phyloP scores from a whole-genome alignment of 2,329 filamentous ascomycete genomes.

The Biscogniauxia marginata region DNA sequence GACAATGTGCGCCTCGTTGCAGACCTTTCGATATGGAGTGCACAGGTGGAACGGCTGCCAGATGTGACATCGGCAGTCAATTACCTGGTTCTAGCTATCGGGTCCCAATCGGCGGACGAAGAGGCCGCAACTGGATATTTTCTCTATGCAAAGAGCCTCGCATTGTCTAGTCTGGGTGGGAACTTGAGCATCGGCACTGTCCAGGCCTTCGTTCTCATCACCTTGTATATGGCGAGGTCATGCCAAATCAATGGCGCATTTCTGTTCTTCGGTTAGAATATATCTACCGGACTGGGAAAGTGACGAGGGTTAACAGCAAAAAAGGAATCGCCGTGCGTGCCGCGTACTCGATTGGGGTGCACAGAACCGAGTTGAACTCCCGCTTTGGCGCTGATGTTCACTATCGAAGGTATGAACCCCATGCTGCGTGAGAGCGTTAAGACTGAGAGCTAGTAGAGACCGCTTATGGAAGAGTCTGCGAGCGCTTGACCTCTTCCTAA shows the following conservation, averaged over 20 bases:
- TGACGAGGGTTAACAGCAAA: neutral
- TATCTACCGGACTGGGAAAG: neutral
- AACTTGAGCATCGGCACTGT: conserved; percentile 50
- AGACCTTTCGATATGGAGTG: conserved; percentile 44
- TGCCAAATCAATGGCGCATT: conserved; percentile 57
- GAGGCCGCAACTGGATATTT: conserved; percentile 45
- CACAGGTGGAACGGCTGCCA: conserved; percentile 31
- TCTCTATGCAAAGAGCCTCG: conserved; percentile 47
- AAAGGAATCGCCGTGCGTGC: conserved; percentile 49
- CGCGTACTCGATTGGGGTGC: conserved; percentile 52
- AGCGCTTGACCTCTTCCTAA: conserved; percentile 51
- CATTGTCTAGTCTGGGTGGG: conserved; percentile 43
- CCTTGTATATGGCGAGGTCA: conserved; percentile 53
- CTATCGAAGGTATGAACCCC: conserved; percentile 34
- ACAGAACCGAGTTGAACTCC: conserved; percentile 53
- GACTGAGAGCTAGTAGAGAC: conserved; percentile 30
- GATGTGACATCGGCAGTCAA: conserved; percentile 44
- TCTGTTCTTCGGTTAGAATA: conserved; percentile 44
- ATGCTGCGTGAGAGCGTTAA: neutral
- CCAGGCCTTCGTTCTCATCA: conserved; percentile 50
- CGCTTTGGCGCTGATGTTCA: conserved; percentile 46
- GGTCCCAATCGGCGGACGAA: conserved; percentile 43
- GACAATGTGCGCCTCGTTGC: conserved; percentile 39
- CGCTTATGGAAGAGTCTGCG: conserved; percentile 54
- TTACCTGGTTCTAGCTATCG: conserved; percentile 52